Base-by-base conservation (phyloP, 352 stramenopile genomes). In the Saprolegnia diclina region DNA sequence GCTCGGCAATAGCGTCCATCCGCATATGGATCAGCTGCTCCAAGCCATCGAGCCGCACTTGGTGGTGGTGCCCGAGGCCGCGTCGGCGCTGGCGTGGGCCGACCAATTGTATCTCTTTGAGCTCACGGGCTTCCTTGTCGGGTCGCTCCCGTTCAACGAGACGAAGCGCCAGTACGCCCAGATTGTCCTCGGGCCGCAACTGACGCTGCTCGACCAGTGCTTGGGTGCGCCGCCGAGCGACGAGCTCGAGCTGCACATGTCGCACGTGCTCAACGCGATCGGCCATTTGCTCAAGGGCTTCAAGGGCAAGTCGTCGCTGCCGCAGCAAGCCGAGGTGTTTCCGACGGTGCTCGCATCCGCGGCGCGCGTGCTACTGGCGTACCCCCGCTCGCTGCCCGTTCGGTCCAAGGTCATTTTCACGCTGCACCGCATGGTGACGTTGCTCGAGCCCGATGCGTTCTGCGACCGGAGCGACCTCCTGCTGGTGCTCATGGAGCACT, bases 101-200 rank as follows among this genome's bases (percentile, higher is more conserved):
- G 86, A 94, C 62, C 85, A 91, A 64, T 62, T 94, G 42, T 94
- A 94, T 67, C 74, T 96, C 16, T 96, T 94, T 65, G 86, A 96
- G 71, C 76, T 94, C 0, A 81, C 86, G 5, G 87, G 88, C 5
- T 83, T 94, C 46, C 80, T 96, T 32, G 91, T 96, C 42, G 81
- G 85, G 45, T 85, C 80, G 40, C 75, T 92, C 11, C 72, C 76
- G 7, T 26, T 32, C 13, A 44, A 64, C 24, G 76, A 84, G 22
- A 76, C 85, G 38, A 94, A 91, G 73, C 89, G 84, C 67, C 76
- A 86, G 59, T 94, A 89, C 72, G 89, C 80, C 16, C 80, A 85
- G 32, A 76, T 84, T 26, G 77, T 94, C 32, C 72, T 94, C 21
- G 83, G 87, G 44, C 86, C 84, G n/a, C 53, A 90, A 38, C 70